These are phyloP conservation scores for Cercospora zeina DNA, from an alignment of 2,329 filamentous ascomycete species.

Conservation along the genomic window DNA sequence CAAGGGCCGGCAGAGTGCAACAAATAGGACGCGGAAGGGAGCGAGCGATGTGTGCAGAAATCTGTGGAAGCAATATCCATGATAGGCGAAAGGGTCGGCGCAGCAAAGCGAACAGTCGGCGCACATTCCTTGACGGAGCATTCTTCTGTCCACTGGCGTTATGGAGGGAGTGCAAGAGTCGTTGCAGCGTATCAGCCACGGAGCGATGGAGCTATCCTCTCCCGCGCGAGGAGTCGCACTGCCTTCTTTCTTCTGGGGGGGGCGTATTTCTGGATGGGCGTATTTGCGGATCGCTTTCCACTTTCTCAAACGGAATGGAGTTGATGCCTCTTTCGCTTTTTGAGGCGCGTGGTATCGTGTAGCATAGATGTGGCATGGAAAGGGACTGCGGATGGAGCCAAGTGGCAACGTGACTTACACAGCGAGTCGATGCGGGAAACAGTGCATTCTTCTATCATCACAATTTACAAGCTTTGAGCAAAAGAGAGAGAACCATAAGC, in stretches of 20 bases:
- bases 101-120: neutral
- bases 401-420: slow-evolving; percentile 2
- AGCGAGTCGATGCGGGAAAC: slow-evolving; percentile 2
- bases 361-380: slow-evolving; percentile 8
- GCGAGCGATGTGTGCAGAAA: no score
- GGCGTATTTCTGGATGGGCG: neutral
- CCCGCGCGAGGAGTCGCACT: neutral
- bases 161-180: neutral
- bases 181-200: neutral
- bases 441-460: neutral
- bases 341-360: neutral
- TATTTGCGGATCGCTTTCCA: neutral
- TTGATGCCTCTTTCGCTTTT: neutral
- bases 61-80: neutral
- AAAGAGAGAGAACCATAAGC: neutral
- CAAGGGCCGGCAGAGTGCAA: no score
- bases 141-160: neutral
- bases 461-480: neutral
- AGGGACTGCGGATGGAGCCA: no score
- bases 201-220: neutral
- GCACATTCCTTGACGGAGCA: neutral
- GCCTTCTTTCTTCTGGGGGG: neutral
- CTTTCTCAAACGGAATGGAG: neutral
- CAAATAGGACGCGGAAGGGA: no score
- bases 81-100: neutral